A percentile compares a stretch with the other conserved stretches of the same genome.
These are phyloP conservation scores for Lachancea dasiensis DNA, from an alignment of 805 yeast genomes.

Conservation along the genomic window DNA sequence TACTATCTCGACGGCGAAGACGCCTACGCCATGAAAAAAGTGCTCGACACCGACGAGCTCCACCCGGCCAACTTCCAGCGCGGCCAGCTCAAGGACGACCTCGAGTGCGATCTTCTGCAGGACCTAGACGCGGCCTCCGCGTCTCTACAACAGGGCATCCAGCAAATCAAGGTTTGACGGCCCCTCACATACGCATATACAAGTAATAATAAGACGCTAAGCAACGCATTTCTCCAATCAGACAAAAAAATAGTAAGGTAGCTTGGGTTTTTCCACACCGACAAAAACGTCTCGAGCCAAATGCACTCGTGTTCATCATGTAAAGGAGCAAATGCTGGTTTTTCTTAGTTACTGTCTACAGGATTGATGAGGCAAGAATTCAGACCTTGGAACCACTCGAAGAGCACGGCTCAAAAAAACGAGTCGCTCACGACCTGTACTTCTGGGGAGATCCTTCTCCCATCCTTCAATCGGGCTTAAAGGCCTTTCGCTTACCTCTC, in stretches of 20 bases:
- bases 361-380: too few species aligned
- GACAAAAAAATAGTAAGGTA: conserved; percentile 72
- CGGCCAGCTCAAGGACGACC: conserved; percentile 49
- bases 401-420: too few species aligned
- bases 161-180: conserved; percentile 16
- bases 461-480: too few species aligned
- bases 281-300: conserved; percentile 95
- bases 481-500: too few species aligned
- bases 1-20: conserved; percentile 97
- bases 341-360: too few species aligned
- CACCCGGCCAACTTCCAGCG: conserved; percentile 52
- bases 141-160: conserved; percentile 19
- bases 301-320: conserved; percentile 96
- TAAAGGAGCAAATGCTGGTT: conserved; percentile 1
- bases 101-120: conserved; percentile 43
- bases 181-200: background rate
- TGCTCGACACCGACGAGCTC: conserved; percentile 52
- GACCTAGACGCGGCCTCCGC: conserved; percentile 29
- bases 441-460: conserved; percentile 3
- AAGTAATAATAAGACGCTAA: conserved; percentile 5
- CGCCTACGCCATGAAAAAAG: conserved; percentile 90
- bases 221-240: conserved; percentile 34
- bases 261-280: conserved; percentile 99
- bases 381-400: too few species aligned
- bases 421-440: too few species aligned